These are phyloP conservation scores for Gyrodon lividus DNA, from an alignment of 768 basidiomycete genomes.

Conservation along the genomic window DNA sequence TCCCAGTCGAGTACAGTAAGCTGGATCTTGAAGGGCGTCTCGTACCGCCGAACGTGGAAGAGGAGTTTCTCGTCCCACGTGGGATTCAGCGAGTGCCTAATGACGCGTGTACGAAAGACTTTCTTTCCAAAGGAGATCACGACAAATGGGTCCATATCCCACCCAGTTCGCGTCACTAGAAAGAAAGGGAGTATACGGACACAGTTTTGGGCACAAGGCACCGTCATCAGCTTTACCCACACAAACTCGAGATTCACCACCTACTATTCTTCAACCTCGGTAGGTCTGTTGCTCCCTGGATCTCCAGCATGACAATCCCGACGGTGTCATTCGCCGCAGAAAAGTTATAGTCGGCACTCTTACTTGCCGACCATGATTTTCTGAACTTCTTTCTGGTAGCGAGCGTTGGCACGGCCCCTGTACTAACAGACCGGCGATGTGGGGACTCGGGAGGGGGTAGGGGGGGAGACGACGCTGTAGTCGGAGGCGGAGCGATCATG, in stretches of 20 bases:
- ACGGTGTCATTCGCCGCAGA: conserved; percentile 76
- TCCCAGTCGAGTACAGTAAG: conserved; percentile 95
- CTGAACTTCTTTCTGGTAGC: conserved; percentile 37
- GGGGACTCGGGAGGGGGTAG: conserved; percentile 24
- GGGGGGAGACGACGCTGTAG: conserved; percentile 9
- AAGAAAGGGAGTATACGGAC: not conserved
- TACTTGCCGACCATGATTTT: conserved; percentile 37
- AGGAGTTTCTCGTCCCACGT: conserved; percentile 93
- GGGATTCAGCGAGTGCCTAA: conserved; percentile 83
- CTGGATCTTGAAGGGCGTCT: conserved; percentile 73
- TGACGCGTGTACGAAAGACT: conserved; percentile 89
- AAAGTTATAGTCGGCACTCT: conserved; percentile 55
- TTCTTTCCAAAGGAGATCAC: conserved; percentile 97
- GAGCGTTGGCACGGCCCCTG: conserved; percentile 25
- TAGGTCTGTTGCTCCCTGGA: conserved; percentile 78
- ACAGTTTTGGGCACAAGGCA: not conserved
- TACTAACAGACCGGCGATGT: conserved; percentile 34
- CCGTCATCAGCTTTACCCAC: conserved; percentile 1
- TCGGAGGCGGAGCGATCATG: conserved; percentile 12
- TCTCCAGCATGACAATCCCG: conserved; percentile 95
- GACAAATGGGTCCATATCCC: conserved; percentile 98
- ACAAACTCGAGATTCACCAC: conserved; percentile 28
- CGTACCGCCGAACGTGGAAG: conserved; percentile 91
- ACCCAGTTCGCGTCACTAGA: conserved; percentile 79
- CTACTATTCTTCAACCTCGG: conserved; percentile 84